phyloP scores from a whole-genome alignment of 2,329 filamentous ascomycete species.

The Fusarium nygamai region DNA sequence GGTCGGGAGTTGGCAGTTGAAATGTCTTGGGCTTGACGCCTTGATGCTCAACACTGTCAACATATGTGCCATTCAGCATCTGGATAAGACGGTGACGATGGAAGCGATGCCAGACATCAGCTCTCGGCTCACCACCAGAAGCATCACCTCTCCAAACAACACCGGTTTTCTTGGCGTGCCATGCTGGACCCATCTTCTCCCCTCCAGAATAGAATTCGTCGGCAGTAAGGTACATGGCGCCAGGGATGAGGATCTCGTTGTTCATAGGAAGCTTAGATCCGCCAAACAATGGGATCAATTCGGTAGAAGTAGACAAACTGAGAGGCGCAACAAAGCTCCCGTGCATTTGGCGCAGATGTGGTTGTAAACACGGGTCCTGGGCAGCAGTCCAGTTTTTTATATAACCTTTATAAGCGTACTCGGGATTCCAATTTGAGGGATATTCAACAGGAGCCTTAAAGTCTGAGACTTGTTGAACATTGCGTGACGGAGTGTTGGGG shows the following conservation, averaged over 20 bases:
- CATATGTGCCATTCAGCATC: slow-evolving; percentile 73
- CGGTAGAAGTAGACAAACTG: slow-evolving; percentile 60
- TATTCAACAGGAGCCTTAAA: slow-evolving; percentile 47
- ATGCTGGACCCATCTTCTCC: slow-evolving; percentile 62
- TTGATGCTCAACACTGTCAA: slow-evolving; percentile 57
- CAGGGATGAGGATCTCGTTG: slow-evolving; percentile 72
- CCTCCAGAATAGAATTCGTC: slow-evolving; percentile 69
- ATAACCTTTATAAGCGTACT: slow-evolving; percentile 58
- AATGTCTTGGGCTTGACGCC: slow-evolving; percentile 57
- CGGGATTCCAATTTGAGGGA: slow-evolving; percentile 48
- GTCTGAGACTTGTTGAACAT: slow-evolving; percentile 47
- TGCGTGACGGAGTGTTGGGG: slow-evolving; percentile 60
- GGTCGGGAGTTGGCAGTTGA: slow-evolving; percentile 53
- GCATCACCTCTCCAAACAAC: slow-evolving; percentile 73
- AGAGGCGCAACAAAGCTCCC: slow-evolving; percentile 67
- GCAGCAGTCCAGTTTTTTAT: slow-evolving; percentile 68
- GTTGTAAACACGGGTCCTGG: slow-evolving; percentile 68
- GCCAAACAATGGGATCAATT: slow-evolving; percentile 69
- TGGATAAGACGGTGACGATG: slow-evolving; percentile 77
- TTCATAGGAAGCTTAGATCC: slow-evolving; percentile 71
- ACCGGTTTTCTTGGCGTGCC: slow-evolving; percentile 65
- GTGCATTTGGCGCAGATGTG: slow-evolving; percentile 61
- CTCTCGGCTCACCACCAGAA: slow-evolving; percentile 64
- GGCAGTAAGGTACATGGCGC: slow-evolving; percentile 70
- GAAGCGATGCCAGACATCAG: slow-evolving; percentile 72